phyloP scores from a whole-genome alignment of 805 yeast genomes.

The Clavispora carvajalis region DNA sequence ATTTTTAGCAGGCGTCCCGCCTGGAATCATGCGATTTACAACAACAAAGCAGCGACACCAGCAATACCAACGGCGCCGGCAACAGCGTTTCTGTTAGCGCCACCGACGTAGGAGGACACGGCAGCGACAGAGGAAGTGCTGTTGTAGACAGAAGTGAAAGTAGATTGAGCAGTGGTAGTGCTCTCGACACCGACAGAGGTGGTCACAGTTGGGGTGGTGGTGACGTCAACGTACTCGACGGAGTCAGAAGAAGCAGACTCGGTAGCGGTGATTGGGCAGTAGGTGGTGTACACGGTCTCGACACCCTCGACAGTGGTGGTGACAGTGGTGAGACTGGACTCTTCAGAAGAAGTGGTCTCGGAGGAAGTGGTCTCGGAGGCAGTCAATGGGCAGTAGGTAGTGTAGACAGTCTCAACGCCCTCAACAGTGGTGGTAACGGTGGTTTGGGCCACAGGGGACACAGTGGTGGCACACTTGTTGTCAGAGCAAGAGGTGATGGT shows the following conservation, averaged over 20 bases:
- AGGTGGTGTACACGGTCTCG: slow-evolving; percentile 33
- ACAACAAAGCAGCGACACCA: slow-evolving; percentile 35
- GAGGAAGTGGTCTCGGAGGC: slow-evolving; percentile 7
- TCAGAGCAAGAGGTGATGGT: slow-evolving; percentile 29
- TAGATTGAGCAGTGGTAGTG: slow-evolving; percentile 32
- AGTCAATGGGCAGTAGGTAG: slow-evolving; percentile 16
- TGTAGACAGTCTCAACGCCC: slow-evolving; percentile 21
- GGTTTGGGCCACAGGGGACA: slow-evolving; percentile 8
- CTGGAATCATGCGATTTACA: slow-evolving; percentile 12
- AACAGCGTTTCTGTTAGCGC: slow-evolving; percentile 24
- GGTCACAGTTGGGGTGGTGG: slow-evolving; percentile 46
- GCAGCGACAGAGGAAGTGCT: slow-evolving; percentile 19
- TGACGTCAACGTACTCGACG: slow-evolving; percentile 39
- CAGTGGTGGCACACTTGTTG: slow-evolving; percentile 17
- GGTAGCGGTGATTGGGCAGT: slow-evolving; percentile 24
- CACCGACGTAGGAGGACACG: slow-evolving; percentile 26
- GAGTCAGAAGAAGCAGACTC: slow-evolving; percentile 13
- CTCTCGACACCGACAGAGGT: slow-evolving; percentile 44
- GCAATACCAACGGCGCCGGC: slow-evolving; percentile 38
- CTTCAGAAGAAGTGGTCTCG: slow-evolving; percentile 3
- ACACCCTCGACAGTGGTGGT: slow-evolving; percentile 31
- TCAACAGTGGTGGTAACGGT: slow-evolving; percentile 21
- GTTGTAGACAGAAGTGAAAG: slow-evolving; percentile 30
- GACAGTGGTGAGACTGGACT: slow-evolving; percentile 10
- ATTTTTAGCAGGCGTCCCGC: neutral